phyloP scores from a whole-genome alignment of 73 alveolate species.

The Tetrahymena borealis region DNA sequence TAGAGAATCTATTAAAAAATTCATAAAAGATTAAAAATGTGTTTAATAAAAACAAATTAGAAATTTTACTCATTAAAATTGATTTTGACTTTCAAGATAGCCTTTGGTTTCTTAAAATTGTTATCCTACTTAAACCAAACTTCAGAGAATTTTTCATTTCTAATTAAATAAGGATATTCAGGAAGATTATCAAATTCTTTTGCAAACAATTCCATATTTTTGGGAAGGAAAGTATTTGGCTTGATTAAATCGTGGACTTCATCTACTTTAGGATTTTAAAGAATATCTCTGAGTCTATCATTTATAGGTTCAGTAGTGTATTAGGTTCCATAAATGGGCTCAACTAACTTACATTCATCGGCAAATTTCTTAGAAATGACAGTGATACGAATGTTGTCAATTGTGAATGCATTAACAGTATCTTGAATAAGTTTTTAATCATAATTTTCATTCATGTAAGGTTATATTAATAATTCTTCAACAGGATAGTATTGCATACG shows the following conservation, averaged over 20 bases:
- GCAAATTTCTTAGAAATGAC: slow-evolving; percentile 58
- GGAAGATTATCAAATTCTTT: slow-evolving; percentile 34
- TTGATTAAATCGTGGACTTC: slow-evolving; percentile 60
- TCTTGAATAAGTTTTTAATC: slow-evolving; percentile 55
- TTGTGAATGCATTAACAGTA: slow-evolving; percentile 35
- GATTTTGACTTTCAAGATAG: slow-evolving; percentile 47
- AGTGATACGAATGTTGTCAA: slow-evolving; percentile 47
- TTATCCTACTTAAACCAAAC: slow-evolving; percentile 74
- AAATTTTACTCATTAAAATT: slow-evolving; percentile 51
- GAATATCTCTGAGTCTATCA: slow-evolving; percentile 46
- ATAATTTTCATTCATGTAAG: slow-evolving; percentile 51
- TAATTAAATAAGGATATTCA: slow-evolving; percentile 49
- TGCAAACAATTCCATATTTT: slow-evolving; percentile 56
- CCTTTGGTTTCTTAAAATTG: slow-evolving; percentile 76
- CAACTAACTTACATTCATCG: slow-evolving; percentile 57
- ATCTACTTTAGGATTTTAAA: background rate
- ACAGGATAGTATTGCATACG: slow-evolving; percentile 21
- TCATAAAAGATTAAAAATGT: background rate
- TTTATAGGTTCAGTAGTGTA: slow-evolving; percentile 49
- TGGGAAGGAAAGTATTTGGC: slow-evolving; percentile 74
- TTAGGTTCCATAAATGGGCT: slow-evolving; percentile 73
- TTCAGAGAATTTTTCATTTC: slow-evolving; percentile 48
- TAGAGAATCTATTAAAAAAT: background rate
- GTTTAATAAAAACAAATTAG: background rate
- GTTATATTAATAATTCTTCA: slow-evolving; percentile 3